Base-by-base conservation (phyloP, 2,329 filamentous ascomycete species). In the Xylariaceae sp. region DNA sequence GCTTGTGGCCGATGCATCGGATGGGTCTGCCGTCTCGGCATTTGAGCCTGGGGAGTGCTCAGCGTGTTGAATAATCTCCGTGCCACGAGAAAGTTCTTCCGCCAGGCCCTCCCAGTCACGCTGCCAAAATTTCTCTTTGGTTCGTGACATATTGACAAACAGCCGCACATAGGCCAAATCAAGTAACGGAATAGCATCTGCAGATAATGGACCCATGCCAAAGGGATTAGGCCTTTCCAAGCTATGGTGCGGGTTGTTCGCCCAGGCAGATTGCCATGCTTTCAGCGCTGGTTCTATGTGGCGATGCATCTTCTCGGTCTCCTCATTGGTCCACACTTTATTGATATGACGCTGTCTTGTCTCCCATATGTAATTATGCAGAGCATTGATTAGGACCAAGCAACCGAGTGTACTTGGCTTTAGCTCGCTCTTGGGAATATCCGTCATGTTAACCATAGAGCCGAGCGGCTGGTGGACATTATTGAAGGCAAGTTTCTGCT, bases 291-390 rank as follows among this genome's bases (percentile, higher is more conserved):
- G 93, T 69, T 97, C 92, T 52, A 97, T 95, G 65, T 96, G 91
- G 1, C 88, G 83, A 68, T 97, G 92, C 91, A 97, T 96, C 58
- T 91, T 90, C 60, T 97, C 92, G 0, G 90, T 96, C 70, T 97
- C 93, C 59, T 93, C 87, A 33, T 87, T 84, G 2, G 91, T 96
- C 93, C 93, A 97, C 45, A 90, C 79, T 56, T 90, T 87, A 61
- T 89, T 91, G 62, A 92, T 87, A 62, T 97, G 92, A 47, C 91
- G 80, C 70, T 96, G 92, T 19, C 93, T 82, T 0, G 92, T 97
- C 71, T 97, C 93, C 94, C 94, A 97, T 42, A 97, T 97, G 70
- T 96, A 97, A 62, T 97, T 97, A 73, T 97, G 94, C 19, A 97
- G 77, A 3, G 94, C 92, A 66, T 96, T 93, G 67, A 97, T 97